Evolutionary conservation across 495 filamentous ascomycete genomes (phyloP), one percentile per base, ranked within the genome.

Genomic region (Annulohypoxylon stygium): DNA sequence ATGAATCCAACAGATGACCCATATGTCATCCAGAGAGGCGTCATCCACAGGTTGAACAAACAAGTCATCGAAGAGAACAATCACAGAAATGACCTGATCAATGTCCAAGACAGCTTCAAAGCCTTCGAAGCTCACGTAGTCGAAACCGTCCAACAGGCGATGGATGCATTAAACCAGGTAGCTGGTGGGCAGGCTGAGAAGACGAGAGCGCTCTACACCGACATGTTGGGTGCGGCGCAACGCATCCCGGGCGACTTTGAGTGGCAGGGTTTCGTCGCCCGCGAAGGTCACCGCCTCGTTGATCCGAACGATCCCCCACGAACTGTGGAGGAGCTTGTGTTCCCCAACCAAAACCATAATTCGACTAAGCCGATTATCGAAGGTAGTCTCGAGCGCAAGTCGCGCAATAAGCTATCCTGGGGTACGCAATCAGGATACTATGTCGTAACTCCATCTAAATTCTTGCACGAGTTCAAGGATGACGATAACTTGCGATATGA

Each of bases 1-100:
- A 76, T 91, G 58, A 86, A 90, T 14, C 84, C 90, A 5, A 71
- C 81, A 4, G 88, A 96, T 33, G 96, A 99, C 80, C 96, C 97
- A 14, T 99, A 98, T 80, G 83, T 98, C 58, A 80, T 98, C 55
- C 89, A 91, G 73, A 90, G 94, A 34, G 92, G 92, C 43, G 90
- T 97, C 65, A 82, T 92, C 61, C 86, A 97, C 82, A 89, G 94
- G 30, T 86, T 99, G 16, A 89, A 92, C 84, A 95, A 93, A 82
- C 96, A 99, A 83, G 89, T 98, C 50, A 85, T 92, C 45, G 95
- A 97, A 77, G 96, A 99, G 82, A 99, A 99, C 83, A 95, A 93
- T 83, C 93, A 95, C 81, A 90, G 91, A 48, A 90, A 97, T 76
- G 97, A 98, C 76, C 87, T 98, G 25, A 86, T 99, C 60, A 86